A percentile compares a stretch with the other conserved stretches of the same genome.
These are phyloP conservation scores for Penicillium dipodomyicola DNA, from an alignment of 495 filamentous ascomycete genomes.

Conservation along the genomic window DNA sequence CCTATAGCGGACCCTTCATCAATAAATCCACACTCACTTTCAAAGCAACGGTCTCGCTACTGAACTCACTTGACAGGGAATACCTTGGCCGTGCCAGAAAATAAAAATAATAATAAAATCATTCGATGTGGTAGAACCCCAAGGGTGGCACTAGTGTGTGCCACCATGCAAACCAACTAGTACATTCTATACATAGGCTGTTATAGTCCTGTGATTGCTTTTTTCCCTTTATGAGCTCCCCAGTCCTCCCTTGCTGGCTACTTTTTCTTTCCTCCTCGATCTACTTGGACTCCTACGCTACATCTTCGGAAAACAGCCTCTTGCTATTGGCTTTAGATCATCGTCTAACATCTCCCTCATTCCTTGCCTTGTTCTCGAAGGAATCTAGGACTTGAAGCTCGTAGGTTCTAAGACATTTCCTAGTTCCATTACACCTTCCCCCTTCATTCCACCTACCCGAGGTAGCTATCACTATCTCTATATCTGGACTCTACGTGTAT, in stretches of 20 bases:
- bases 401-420: conserved; percentile 18
- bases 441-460: conserved; percentile 22
- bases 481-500: background rate
- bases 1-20: conserved; percentile 11
- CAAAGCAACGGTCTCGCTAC: background rate
- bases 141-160: conserved; percentile 10
- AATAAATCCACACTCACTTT: conserved; percentile 4
- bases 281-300: conserved; percentile 4
- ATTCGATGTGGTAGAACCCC: background rate
- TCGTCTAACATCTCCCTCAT: conserved; percentile 13
- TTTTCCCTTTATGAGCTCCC: conserved; percentile 12
- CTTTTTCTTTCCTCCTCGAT: conserved; percentile 11
- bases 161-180: conserved; percentile 14
- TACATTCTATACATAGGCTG: conserved; percentile 11
- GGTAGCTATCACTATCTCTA: conserved; percentile 12
- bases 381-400: conserved; percentile 7
- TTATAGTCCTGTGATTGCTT: conserved; percentile 8
- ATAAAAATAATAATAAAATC: background rate
- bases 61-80: background rate
- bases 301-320: conserved; percentile 1
- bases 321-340: conserved; percentile 10
- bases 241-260: conserved; percentile 12
- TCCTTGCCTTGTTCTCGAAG: conserved; percentile 9
- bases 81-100: background rate
- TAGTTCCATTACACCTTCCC: background rate